phyloP scores from a whole-genome alignment of 208 protist genomes.

The Vickermania spadyakhi region DNA sequence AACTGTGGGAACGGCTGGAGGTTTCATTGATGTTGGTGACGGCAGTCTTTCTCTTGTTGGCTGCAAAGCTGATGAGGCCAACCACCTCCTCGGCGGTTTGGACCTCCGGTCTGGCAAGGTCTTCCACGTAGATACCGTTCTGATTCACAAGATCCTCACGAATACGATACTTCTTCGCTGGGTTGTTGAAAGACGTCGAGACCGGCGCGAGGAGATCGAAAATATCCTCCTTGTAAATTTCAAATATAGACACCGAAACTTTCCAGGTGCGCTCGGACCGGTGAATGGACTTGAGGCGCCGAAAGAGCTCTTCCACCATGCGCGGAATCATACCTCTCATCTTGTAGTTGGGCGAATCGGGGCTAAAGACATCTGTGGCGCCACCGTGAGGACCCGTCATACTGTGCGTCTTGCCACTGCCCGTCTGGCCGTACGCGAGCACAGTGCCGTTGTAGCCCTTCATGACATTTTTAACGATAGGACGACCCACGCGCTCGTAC shows the following conservation, averaged over 20 bases:
- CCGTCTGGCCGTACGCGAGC: constrained; percentile 49
- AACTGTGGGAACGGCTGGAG: constrained; percentile 63
- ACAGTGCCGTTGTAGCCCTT: constrained; percentile 45
- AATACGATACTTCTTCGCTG: constrained; percentile 21
- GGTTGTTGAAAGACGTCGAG: background rate
- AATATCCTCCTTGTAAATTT: constrained; percentile 67
- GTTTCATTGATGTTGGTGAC: constrained; percentile 47
- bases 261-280: constrained; percentile 22
- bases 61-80: constrained; percentile 19
- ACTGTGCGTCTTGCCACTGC: constrained; percentile 53
- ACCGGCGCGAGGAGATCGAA: constrained; percentile 30
- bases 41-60: constrained; percentile 13
- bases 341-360: constrained; percentile 7
- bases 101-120: constrained; percentile 20
- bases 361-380: constrained; percentile 6
- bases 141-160: constrained; percentile 21
- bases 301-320: constrained; percentile 33
- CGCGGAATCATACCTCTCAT: constrained; percentile 37
- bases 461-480: constrained; percentile 29
- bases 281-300: constrained; percentile 12
- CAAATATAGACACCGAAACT: constrained; percentile 24
- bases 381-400: constrained; percentile 45
- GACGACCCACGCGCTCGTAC: constrained; percentile 22
- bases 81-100: constrained; percentile 20
- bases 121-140: constrained; percentile 29